These are phyloP conservation scores for Oxytropis ochrocephala DNA, from an alignment of 306 rosid genomes.

Conservation along the genomic window DNA sequence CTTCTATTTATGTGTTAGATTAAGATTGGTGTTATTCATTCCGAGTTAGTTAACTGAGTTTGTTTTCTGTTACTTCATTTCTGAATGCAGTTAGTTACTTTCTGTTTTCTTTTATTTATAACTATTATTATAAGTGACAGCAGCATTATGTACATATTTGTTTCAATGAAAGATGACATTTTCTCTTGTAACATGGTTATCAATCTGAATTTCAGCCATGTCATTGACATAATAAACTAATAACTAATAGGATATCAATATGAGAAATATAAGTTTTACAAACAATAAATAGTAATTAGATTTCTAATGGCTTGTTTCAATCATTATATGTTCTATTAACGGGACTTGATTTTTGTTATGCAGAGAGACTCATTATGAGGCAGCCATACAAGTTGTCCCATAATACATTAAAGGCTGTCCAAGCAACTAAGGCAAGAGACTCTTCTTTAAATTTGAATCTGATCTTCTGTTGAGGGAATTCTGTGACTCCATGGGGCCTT, in stretches of 20 bases:
- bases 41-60: not conserved
- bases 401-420: not conserved
- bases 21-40: not conserved
- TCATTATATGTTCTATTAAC: too few relatives aligned
- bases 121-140: not conserved
- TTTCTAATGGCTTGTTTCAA: too few relatives aligned
- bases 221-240: not conserved
- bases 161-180: too few relatives aligned
- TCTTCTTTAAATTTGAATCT: not conserved
- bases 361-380: too few relatives aligned
- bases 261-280: not conserved
- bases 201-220: not conserved
- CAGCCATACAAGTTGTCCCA: too few relatives aligned
- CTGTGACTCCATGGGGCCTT: not conserved
- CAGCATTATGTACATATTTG: not conserved
- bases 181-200: not conserved
- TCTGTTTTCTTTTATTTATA: not conserved
- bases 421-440: not conserved
- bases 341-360: not conserved
- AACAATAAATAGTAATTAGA: too few relatives aligned
- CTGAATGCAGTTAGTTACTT: not conserved
- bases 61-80: too few relatives aligned
- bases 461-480: not conserved
- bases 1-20: not conserved
- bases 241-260: not conserved